Conservation (phyloP, 2,329 filamentous ascomycete species). For the Clarireedia sp. region DNA sequence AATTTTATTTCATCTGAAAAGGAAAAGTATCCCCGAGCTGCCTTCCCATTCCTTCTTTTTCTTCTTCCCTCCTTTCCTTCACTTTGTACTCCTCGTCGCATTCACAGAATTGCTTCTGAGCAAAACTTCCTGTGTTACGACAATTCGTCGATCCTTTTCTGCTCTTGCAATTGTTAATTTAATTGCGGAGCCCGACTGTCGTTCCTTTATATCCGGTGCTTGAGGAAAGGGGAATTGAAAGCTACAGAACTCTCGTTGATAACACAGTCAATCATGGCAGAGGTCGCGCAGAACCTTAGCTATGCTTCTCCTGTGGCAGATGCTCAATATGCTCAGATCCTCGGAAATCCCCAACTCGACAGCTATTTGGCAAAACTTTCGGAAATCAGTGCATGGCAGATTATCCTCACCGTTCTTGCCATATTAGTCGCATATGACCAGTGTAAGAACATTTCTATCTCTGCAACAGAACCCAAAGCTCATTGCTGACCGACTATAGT, state of each 20-base stretch:
- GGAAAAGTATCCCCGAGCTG: too few relatives aligned
- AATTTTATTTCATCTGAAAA: too few relatives aligned
- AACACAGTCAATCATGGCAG: background rate
- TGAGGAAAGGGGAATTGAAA: background rate
- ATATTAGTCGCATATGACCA: constrained; percentile 80
- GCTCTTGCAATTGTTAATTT: too few relatives aligned
- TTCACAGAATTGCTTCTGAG: too few relatives aligned
- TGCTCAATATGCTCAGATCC: constrained; percentile 23
- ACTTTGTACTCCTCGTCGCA: too few relatives aligned
- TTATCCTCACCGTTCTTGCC: constrained; percentile 62
- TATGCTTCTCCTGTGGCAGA: constrained; percentile 29
- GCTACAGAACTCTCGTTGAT: background rate
- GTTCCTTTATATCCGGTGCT: background rate
- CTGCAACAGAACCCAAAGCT: background rate
- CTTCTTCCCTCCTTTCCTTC: too few relatives aligned
- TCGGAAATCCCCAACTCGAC: constrained; percentile 22
- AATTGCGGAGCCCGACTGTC: background rate
- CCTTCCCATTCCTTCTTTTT: too few relatives aligned
- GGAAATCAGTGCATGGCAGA: constrained; percentile 48
- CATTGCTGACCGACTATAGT: constrained; percentile 40
- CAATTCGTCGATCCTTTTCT: too few relatives aligned
- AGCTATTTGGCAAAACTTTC: constrained; percentile 18
- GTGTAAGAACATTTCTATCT: constrained; percentile 48
- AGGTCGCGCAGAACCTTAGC: constrained; percentile 21
- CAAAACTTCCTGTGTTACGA: too few relatives aligned